These are phyloP conservation scores for Blastomyces silverae DNA, from an alignment of 2,329 filamentous ascomycete genomes.

Conservation along the genomic window DNA sequence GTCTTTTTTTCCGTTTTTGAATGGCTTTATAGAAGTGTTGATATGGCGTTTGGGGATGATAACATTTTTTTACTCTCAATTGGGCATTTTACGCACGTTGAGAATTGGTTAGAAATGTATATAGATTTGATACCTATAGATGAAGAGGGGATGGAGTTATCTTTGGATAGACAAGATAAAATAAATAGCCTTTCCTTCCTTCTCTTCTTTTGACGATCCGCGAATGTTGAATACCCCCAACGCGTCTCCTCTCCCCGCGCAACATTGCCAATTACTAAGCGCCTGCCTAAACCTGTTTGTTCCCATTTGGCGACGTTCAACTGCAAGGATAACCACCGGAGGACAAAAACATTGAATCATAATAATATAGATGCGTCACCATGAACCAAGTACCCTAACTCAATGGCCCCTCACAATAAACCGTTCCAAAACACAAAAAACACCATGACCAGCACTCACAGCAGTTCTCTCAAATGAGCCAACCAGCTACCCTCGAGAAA, in stretches of 20 bases:
- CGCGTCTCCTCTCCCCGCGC: no score
- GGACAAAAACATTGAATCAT: neutral
- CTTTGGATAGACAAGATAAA: neutral
- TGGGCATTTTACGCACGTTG: neutral
- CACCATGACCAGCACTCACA: neutral
- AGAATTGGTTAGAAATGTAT: neutral
- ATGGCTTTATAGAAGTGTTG: neutral
- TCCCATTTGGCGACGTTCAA: neutral
- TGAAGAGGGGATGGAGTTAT: neutral
- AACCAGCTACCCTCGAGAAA: neutral
- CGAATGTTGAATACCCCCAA: no score
- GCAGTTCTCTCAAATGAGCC: conserved; percentile 7
- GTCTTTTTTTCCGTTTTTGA: neutral
- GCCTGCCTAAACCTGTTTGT: no score
- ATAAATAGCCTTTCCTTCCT: no score
- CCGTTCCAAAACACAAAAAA: neutral
- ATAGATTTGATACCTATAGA: conserved; percentile 2
- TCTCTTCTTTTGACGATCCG: no score
- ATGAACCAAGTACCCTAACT: neutral
- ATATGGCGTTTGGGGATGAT: neutral
- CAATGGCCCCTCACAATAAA: no score
- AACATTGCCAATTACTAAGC: no score
- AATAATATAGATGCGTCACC: neutral
- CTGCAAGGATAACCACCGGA: neutral
- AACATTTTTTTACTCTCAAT: neutral